Evolutionary conservation across 2,329 filamentous ascomycete genomes (phyloP).

Genomic region (Ophiostoma piceae): DNA sequence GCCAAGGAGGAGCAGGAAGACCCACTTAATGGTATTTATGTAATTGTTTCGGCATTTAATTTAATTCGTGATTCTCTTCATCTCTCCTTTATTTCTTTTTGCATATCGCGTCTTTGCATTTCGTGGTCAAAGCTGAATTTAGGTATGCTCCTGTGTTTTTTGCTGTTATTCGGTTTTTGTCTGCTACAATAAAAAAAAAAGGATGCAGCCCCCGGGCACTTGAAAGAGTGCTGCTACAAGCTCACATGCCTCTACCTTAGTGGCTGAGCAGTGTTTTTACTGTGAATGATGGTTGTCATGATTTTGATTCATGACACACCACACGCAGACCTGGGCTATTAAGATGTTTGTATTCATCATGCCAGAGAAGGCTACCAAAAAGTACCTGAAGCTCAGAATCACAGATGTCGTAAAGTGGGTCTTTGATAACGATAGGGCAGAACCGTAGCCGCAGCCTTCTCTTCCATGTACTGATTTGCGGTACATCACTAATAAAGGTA

Average conservation of each 20-base stretch:
- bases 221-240: too few relatives aligned
- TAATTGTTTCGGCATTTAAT: neutral
- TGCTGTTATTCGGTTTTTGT: too few relatives aligned
- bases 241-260: too few relatives aligned
- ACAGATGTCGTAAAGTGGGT: neutral
- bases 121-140: too few relatives aligned
- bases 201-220: too few relatives aligned
- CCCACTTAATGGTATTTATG: slow-evolving; percentile 1
- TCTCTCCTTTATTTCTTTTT: neutral
- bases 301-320: too few relatives aligned
- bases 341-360: too few relatives aligned
- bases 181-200: too few relatives aligned
- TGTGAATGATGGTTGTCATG: too few relatives aligned
- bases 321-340: too few relatives aligned
- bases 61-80: neutral
- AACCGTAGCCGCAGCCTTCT: slow-evolving; percentile 15
- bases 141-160: neutral
- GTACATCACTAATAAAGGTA: neutral
- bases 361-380: too few relatives aligned
- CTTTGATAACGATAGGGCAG: slow-evolving; percentile 10
- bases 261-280: too few relatives aligned
- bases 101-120: neutral
- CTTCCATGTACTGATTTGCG: neutral
- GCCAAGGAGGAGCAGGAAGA: neutral
- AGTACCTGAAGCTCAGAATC: neutral